A percentile compares a stretch with the other conserved stretches of the same genome.
Evolutionary conservation across 192 early-diverging fungal genomes (phyloP).

Genomic region (Dispira simplex): DNA sequence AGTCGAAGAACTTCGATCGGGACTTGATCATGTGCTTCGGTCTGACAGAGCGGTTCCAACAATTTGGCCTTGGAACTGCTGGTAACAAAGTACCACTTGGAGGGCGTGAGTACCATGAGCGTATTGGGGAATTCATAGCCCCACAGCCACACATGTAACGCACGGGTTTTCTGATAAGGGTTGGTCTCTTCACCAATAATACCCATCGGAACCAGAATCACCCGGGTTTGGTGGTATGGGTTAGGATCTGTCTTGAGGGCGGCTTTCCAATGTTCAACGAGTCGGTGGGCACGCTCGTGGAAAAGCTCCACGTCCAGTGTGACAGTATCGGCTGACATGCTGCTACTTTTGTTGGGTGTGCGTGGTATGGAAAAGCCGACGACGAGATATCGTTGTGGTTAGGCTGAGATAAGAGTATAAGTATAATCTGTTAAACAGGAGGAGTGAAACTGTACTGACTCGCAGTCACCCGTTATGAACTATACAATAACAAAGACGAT

Average conservation of each 20-base stretch:
- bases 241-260: conserved; percentile 17
- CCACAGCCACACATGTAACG: conserved; percentile 78
- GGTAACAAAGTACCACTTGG: conserved; percentile 63
- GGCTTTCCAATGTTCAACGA: conserved; percentile 27
- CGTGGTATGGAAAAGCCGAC: no score
- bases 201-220: conserved; percentile 47
- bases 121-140: conserved; percentile 88
- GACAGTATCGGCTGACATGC: neutral
- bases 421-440: no score
- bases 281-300: conserved; percentile 23
- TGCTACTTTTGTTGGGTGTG: no score
- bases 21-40: conserved; percentile 28
- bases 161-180: conserved; percentile 56
- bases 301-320: conserved; percentile 25
- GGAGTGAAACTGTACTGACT: no score
- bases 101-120: conserved; percentile 54
- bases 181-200: conserved; percentile 43
- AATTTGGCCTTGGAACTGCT: conserved; percentile 64
- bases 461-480: no score
- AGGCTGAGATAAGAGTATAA: no score
- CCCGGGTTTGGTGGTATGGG: conserved; percentile 36
- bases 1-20: conserved; percentile 61
- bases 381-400: no score
- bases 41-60: conserved; percentile 46
- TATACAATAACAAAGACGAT: no score